Base-by-base conservation (phyloP, 306 rosid genomes). In the Prunus davidiana region DNA sequence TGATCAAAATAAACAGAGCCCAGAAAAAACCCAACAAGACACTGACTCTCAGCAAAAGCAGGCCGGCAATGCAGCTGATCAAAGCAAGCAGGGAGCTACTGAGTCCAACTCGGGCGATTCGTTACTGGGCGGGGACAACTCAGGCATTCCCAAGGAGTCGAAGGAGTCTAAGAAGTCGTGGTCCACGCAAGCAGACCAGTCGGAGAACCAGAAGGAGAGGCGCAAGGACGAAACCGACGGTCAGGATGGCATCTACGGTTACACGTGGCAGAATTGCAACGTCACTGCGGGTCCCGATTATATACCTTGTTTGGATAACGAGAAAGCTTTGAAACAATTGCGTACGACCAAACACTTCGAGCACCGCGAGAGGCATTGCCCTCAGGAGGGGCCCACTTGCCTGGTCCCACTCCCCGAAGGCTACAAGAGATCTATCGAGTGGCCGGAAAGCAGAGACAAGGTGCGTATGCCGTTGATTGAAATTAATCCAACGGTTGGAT, bases 301-400 rank as follows among this genome's bases (percentile, higher is more conserved):
- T 62, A 92, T 92, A 60, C 98, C 99, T 1, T 95, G 99, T 87
- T 84, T 95, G 90, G 99, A 95, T 83, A 92, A 92, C 43, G 89
- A 84, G 80, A 83, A 89, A 67, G 93, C 98, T 6, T 2, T 92
- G 8, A 91, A 79, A 69, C 41, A 76, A 57, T 65, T 95, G 57
- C 90, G 62, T 0, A 68, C 75, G 2, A 90, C 91, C 28, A 83
- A 43, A 56, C 99, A 88, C 83, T 95, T 85, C 62, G 84, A 95
- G 79, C 99, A 92, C 76, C 82, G 98, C 22, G 99, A 95, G 83
- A 80, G 99, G 57, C 99, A 95, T 78, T 95, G 98, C 65, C 97
- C 96, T 1, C 83, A 84, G 80, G 89, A 88, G 3, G 86, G 88
- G n/a, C 98, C 97, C 61, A 88, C 89, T 61, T 95, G 99, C 86